Conservation (phyloP, 116 monocot genomes). For the Iris pallida region DNA sequence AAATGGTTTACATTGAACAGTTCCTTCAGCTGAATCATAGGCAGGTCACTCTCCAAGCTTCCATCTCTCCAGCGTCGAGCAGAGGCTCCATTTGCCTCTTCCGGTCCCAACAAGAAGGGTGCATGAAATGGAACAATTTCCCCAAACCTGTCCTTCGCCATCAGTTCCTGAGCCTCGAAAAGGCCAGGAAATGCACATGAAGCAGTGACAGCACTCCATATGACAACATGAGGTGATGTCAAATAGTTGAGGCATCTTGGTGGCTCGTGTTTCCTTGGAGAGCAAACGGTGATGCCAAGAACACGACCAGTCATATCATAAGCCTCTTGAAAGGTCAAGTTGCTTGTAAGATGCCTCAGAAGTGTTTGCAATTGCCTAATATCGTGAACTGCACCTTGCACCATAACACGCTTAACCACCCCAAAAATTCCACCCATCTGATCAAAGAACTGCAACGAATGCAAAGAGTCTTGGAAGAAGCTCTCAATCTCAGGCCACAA, state of each 20-base stretch:
- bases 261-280: conserved; percentile 89
- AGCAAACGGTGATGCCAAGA: conserved; percentile 89
- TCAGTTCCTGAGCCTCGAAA: conserved; percentile 91
- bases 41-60: conserved; percentile 92
- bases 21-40: conserved; percentile 88
- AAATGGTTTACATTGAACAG: conserved; percentile 98
- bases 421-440: conserved; percentile 81
- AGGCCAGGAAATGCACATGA: conserved; percentile 97
- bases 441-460: conserved; percentile 84
- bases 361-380: conserved; percentile 74
- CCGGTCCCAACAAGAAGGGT: conserved; percentile 41
- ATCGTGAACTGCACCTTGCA: conserved; percentile 77
- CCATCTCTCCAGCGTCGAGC: conserved; percentile 89
- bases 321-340: conserved; percentile 95
- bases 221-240: conserved; percentile 95
- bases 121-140: conserved; percentile 84
- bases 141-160: conserved; percentile 90
- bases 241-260: conserved; percentile 91
- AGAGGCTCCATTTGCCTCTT: conserved; percentile 26
- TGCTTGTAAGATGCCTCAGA: conserved; percentile 78
- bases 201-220: conserved; percentile 93
- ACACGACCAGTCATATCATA: conserved; percentile 91
- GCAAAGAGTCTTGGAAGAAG: conserved; percentile 75
- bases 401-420: conserved; percentile 65
- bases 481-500: conserved; percentile 91